Evolutionary conservation across 2,329 filamentous ascomycete species (phyloP).

Genomic region (Kalaharituber pfeilii): DNA sequence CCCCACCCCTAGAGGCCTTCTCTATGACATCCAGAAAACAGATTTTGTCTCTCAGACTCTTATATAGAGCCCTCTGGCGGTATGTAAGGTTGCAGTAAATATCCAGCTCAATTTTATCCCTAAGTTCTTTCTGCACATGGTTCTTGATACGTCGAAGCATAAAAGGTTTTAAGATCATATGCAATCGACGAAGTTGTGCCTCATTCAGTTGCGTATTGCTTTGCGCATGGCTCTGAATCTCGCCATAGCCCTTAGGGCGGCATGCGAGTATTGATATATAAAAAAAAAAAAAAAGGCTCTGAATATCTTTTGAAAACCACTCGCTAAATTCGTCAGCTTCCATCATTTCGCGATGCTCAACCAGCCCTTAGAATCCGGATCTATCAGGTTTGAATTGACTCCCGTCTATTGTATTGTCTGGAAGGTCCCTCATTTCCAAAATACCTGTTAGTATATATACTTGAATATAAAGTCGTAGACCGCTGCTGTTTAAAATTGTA

Average conservation of each 20-base stretch:
- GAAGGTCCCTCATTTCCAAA: too few species aligned
- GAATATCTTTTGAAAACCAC: conserved; percentile 91
- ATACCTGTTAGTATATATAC: too few species aligned
- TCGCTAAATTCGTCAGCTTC: conserved; percentile 84
- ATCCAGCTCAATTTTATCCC: conserved; percentile 95
- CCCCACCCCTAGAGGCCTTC: conserved; percentile 84
- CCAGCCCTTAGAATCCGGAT: too few species aligned
- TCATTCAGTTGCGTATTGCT: conserved; percentile 99
- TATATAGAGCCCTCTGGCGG: conserved; percentile 83
- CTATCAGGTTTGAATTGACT: too few species aligned
- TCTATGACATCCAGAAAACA: conserved; percentile 98
- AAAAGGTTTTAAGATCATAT: conserved; percentile 98
- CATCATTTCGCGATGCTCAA: too few species aligned
- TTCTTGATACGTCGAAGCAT: conserved; percentile 99
- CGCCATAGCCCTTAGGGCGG: too few species aligned
- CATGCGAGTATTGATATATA: too few species aligned
- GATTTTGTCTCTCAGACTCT: conserved; percentile 85
- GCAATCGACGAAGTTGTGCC: conserved; percentile 85
- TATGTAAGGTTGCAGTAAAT: conserved; percentile 95
- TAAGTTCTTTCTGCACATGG: conserved; percentile 95
- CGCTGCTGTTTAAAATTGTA: too few species aligned
- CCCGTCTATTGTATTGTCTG: too few species aligned
- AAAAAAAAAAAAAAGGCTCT: too few species aligned
- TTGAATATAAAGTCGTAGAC: too few species aligned
- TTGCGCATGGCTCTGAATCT: conserved; percentile 89